Base-by-base conservation (phyloP, 2,329 filamentous ascomycete species). In the Aspergillus sergii region DNA sequence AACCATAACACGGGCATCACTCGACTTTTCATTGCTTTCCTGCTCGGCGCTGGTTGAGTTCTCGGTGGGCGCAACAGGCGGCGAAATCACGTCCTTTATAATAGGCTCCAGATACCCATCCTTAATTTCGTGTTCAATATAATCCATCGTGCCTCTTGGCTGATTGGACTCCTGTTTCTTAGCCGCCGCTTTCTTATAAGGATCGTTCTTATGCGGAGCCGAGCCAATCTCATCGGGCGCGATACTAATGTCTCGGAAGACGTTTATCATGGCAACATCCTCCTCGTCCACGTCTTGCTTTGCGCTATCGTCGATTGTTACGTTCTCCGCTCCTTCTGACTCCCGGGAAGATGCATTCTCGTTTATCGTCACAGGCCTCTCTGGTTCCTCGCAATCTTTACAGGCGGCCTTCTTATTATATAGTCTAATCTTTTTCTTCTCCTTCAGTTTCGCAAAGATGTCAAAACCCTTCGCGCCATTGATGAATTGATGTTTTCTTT, bases 401-500 rank as follows among this genome's bases (percentile, higher is more conserved):
- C 69, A 71, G 10, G 71, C 68, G 45, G 72, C 73, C 78, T 96
- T 96, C 82, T 95, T 95, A 75, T 96, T 96, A 58, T 91, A 85
- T 83, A 90, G 88, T 4, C 92, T 84, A 63, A 89, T 86, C 66
- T 89, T 87, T 75, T 90, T 91, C 69, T 91, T 86, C 69, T 91
- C 87, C 74, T 89, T 89, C 60, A 97, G 76, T 54, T 90, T 91
- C 0, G 94, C 93, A 64, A 89, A 81, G n/a, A 95, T 83, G 79
- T 99, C 95, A 74, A 96, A 92, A 19, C 86, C 87, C 75, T 89
- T 92, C 5, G 95, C 94, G 10, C 93, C 93, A 26, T 87, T 86
- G 64, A 98, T 96, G 72, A 97, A 97, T 70, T 91, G 88, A 71
- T 92, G 89, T 66, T 89, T 89, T 63, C 93, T 91, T 78, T 99